Evolutionary conservation across 306 rosid species (phyloP), one percentile per base, ranked within the genome.

Genomic region (Inga oerstediana): DNA sequence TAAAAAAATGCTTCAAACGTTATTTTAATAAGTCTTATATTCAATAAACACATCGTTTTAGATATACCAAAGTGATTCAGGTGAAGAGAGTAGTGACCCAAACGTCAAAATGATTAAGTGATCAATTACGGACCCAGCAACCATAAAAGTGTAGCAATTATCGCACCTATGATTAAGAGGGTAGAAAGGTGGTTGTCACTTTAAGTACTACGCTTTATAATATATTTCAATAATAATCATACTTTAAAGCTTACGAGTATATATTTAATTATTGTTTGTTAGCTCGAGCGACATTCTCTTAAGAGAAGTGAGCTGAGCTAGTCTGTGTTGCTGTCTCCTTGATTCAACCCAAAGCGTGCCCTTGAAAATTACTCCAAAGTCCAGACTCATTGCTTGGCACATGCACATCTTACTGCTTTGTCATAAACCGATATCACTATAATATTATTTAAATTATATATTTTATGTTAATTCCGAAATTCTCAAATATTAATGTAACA

Each of bases 271-370:
- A 37, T 37, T 37, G 41, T 37, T 37, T 37, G 41, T 37, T 37
- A 0, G 8, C 41, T 37, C 41, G 7, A 37, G 41, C 5, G 89
- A 93, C 98, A 91, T 95, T 95, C 98, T 86, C 90, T 89, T 87
- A 85, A 52, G 85, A 80, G 76, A 83, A 88, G 92, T 77, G 92
- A 88, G 30, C 65, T 54, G 65, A 58, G 87, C 87, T 84, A 86
- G 84, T 80, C 92, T 88, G 93, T 93, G 92, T 97, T 82, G 76
- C 84, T 90, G 98, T 93, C 94, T 92, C 98, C 94, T 93, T 91
- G 94, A 88, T 91, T 88, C 97, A 91, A 90, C 83, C 92, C 96
- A 88, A 95, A 82, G 98, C 98, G 92, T 93, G 98, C 98, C 80
- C 94, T 93, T 87, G 94, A 89, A 89, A 88, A 62, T 32, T 93